These are phyloP conservation scores for Cairneyella variabilis DNA, from an alignment of 495 filamentous ascomycete species.

Conservation along the genomic window DNA sequence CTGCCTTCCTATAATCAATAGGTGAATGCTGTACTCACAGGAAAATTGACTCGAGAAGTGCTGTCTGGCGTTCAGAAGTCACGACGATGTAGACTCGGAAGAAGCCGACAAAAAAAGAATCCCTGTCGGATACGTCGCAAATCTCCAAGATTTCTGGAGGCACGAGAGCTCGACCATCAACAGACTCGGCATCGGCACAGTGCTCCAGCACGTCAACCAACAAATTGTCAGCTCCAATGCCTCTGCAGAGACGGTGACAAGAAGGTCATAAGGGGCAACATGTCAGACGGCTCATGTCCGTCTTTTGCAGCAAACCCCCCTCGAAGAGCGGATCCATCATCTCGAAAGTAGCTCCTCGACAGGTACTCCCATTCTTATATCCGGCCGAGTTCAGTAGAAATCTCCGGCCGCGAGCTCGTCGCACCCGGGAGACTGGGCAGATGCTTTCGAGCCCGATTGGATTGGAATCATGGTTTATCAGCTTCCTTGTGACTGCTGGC, in stretches of 20 bases:
- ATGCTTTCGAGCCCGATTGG: slow-evolving; percentile 7
- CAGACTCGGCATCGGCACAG: no score
- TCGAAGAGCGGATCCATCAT: slow-evolving; percentile 47
- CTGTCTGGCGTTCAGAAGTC: no score
- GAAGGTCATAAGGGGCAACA: slow-evolving; percentile 58
- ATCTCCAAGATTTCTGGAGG: no score
- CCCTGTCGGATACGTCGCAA: no score
- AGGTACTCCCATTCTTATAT: slow-evolving; percentile 38
- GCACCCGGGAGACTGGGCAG: no score
- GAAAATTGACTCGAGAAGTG: no score
- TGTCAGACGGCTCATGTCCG: slow-evolving; percentile 64
- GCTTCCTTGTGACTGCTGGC: slow-evolving; percentile 59
- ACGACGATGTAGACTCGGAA: no score
- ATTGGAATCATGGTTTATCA: slow-evolving; percentile 55
- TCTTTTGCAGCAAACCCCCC: slow-evolving; percentile 49
- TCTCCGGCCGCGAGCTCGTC: no score
- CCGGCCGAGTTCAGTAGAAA: slow-evolving; percentile 20
- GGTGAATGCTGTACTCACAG: no score
- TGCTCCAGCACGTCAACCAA: neutral
- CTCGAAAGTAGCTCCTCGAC: slow-evolving; percentile 43
- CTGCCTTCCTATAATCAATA: no score
- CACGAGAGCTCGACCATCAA: no score
- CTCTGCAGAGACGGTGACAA: slow-evolving; percentile 14
- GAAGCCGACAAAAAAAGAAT: no score
- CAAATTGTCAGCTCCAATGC: slow-evolving; percentile 9